Evolutionary conservation across 2,329 filamentous ascomycete species (phyloP), one percentile per base, ranked within the genome.

Genomic region (Endocalyx cinctus): DNA sequence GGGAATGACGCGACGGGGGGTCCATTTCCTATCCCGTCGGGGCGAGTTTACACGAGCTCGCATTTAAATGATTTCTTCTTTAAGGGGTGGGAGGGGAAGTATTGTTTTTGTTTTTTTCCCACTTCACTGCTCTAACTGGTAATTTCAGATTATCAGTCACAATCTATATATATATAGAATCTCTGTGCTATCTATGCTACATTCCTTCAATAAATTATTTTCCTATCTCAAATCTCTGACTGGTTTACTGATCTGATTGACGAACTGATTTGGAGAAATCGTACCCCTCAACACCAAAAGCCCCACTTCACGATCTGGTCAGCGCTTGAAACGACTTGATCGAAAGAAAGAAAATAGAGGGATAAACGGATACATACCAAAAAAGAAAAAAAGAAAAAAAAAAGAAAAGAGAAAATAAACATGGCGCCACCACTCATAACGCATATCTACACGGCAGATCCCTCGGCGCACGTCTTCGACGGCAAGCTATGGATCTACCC

Each of bases 391-490:
- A 23, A 23, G 20, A 12, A 13, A 27, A 19, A 20, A 27, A 3
- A 19, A 14, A 11, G 10, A 20, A 20, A 16, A 5, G 25, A 28
- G 27, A 31, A 17, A 5, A 6, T 22, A 31, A 58, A 38, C 17
- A 67, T 71, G 67, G 52, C 64, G 25, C 82, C 63, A 20, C 82
- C 83, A 28, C 71, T 88, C 41, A 81, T 88, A 51, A 79, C 70
- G n/a, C 73, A 84, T 59, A 66, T 87, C 52, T 89, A 82, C 70
- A 88, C 83, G 10, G 84, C 84, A 14, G 84, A 89, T 60, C 84
- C 84, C 12, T 87, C 83, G 6, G 84, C 84, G 10, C 84, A 88
- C 59, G 83, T 85, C 54, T 89, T 88, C 66, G 78, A 87, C 42
- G 74, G 72, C 57, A 79, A 72, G 45, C 62, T 89, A 39, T 89